phyloP scores from a whole-genome alignment of 1,284 basidiomycete genomes.

The Mycosarcoma mackinlayi region DNA sequence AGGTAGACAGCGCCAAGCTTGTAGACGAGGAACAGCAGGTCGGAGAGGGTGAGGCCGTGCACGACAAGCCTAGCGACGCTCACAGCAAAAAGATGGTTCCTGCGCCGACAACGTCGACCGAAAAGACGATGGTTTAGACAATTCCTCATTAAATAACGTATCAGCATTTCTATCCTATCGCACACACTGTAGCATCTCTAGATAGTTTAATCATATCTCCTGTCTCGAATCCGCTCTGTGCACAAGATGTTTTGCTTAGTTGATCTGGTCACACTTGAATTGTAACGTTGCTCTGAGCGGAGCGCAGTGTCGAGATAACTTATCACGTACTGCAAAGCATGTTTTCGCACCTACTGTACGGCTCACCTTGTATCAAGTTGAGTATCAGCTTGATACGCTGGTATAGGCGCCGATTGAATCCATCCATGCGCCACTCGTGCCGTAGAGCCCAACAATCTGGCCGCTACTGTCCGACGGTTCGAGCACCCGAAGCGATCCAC shows the following conservation, averaged over 20 bases:
- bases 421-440: conserved; percentile 37
- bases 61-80: conserved; percentile 7
- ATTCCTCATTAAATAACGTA: not conserved
- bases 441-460: conserved; percentile 34
- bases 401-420: conserved; percentile 34
- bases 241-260: too few relatives aligned
- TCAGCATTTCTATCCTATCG: conserved; percentile 5
- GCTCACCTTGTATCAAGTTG: too few relatives aligned
- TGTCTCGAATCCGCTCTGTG: too few relatives aligned
- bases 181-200: conserved; percentile 13
- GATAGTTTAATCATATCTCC: too few relatives aligned
- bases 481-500: conserved; percentile 35
- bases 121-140: conserved; percentile 19
- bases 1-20: conserved; percentile 19
- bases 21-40: conserved; percentile 42
- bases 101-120: conserved; percentile 23
- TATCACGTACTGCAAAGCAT: too few relatives aligned
- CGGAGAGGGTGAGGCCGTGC: not conserved
- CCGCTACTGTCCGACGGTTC: conserved; percentile 21
- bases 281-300: not conserved
- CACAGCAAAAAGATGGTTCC: conserved; percentile 39
- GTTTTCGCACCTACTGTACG: too few relatives aligned
- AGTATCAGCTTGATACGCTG: not conserved
- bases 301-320: too few relatives aligned
- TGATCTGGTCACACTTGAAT: too few relatives aligned